Conservation (phyloP, 306 rosid genomes). For the Myrica gale region DNA sequence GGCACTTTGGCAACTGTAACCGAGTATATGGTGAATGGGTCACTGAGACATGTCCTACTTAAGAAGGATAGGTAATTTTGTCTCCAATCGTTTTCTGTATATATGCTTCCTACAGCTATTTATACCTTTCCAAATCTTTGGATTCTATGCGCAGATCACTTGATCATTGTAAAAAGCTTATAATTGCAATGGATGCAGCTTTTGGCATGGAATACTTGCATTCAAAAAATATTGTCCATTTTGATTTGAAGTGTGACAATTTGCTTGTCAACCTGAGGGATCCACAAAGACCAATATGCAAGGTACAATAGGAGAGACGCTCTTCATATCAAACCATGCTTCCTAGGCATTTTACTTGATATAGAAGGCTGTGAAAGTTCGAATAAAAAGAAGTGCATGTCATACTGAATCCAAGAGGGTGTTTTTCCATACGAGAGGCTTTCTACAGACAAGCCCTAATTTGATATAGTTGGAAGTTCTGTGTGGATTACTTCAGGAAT, state of each 20-base stretch:
- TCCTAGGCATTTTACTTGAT: background rate
- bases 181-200: slow-evolving; percentile 40
- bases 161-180: slow-evolving; percentile 31
- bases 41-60: slow-evolving; percentile 33
- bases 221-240: slow-evolving; percentile 38
- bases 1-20: slow-evolving; percentile 35
- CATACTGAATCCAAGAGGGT: no score
- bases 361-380: slow-evolving; percentile 6
- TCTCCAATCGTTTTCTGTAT: background rate
- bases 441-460: background rate
- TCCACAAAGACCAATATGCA: slow-evolving; percentile 40
- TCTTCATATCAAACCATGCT: background rate
- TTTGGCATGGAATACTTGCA: slow-evolving; percentile 39
- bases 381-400: background rate
- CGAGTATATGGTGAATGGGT: slow-evolving; percentile 35
- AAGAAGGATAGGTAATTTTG: slow-evolving; percentile 32
- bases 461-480: slow-evolving; percentile 5
- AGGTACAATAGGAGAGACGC: slow-evolving; percentile 22
- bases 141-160: slow-evolving; percentile 26
- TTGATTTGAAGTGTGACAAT: slow-evolving; percentile 40
- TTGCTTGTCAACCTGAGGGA: slow-evolving; percentile 38
- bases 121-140: slow-evolving; percentile 15
- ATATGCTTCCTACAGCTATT: slow-evolving; percentile 15
- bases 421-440: background rate
- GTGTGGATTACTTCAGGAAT: background rate